phyloP scores from a whole-genome alignment of 441 rosid genomes.

The Oxalis stricta region DNA sequence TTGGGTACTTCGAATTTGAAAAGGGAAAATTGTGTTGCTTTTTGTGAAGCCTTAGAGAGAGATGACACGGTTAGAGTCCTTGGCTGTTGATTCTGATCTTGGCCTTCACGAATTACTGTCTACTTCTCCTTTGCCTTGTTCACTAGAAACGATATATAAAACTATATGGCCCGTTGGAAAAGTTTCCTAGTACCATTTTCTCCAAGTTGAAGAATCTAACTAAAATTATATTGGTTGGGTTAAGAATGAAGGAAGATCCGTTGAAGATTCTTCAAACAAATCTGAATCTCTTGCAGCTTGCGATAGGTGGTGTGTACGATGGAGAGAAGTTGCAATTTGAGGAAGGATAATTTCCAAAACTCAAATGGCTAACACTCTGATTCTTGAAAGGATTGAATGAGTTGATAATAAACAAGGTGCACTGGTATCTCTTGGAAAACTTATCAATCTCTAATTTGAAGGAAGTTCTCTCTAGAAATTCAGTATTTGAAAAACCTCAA shows the following conservation, averaged over 20 bases:
- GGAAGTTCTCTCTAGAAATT: conserved; percentile 3
- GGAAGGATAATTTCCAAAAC: conserved; percentile 1
- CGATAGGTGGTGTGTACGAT: not conserved
- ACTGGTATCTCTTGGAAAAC: not conserved
- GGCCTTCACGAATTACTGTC: not conserved
- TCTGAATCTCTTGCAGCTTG: conserved; percentile 2
- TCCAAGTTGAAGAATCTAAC: not conserved
- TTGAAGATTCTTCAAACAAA: not conserved
- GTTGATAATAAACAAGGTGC: not conserved
- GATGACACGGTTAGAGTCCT: not conserved
- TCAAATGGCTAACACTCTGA: not conserved
- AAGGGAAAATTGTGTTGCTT: not conserved
- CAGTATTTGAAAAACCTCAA: conserved; percentile 5
- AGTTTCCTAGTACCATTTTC: conserved; percentile 3
- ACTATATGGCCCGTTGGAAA: not conserved
- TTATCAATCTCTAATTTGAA: not conserved
- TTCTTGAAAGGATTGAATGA: not conserved
- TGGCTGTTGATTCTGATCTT: not conserved
- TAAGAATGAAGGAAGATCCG: conserved; percentile 1
- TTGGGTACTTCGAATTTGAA: not conserved
- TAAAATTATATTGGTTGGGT: not conserved
- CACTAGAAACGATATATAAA: not conserved
- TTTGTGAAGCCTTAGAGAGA: not conserved
- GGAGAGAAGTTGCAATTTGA: not conserved
- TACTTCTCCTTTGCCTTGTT: not conserved